These are phyloP conservation scores for Isochrysis galbana DNA, from an alignment of 78 protist genomes.

Conservation along the genomic window DNA sequence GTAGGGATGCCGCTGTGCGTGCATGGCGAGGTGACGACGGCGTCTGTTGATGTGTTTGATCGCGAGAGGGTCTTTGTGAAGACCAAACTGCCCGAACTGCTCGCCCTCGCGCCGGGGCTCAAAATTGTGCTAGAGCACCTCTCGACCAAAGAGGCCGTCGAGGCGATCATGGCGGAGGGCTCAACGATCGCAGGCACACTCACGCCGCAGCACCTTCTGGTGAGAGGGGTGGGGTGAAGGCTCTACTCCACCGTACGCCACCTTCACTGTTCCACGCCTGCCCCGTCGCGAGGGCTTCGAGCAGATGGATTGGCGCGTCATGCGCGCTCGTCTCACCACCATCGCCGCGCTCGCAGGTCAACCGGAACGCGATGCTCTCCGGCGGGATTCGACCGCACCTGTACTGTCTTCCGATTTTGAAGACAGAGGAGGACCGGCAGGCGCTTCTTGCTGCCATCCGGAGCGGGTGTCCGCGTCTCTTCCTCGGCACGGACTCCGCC, in stretches of 20 bases:
- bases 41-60: constrained; percentile 22
- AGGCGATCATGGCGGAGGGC: background rate
- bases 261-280: too few species aligned
- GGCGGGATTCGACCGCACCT: constrained; percentile 36
- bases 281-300: background rate
- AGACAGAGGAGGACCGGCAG: constrained; percentile 14
- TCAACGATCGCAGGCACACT: constrained; percentile 33
- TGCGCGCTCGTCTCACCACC: background rate
- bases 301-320: background rate
- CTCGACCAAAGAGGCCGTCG: constrained; percentile 31
- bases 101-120: background rate
- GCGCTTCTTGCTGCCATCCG: constrained; percentile 28
- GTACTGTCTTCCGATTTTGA: constrained; percentile 44
- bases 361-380: constrained; percentile 36
- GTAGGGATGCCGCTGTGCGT: background rate
- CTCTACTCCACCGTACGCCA: too few species aligned
- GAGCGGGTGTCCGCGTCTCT: background rate
- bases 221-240: too few species aligned
- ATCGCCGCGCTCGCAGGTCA: too few species aligned
- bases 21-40: constrained; percentile 9
- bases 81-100: background rate
- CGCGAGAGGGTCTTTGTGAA: constrained; percentile 20
- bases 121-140: constrained; percentile 47
- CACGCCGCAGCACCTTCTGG: constrained; percentile 50
- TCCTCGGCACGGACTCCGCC: constrained; percentile 41